Evolutionary conservation across 306 rosid species (phyloP).

Genomic region (Luffa acutangula): DNA sequence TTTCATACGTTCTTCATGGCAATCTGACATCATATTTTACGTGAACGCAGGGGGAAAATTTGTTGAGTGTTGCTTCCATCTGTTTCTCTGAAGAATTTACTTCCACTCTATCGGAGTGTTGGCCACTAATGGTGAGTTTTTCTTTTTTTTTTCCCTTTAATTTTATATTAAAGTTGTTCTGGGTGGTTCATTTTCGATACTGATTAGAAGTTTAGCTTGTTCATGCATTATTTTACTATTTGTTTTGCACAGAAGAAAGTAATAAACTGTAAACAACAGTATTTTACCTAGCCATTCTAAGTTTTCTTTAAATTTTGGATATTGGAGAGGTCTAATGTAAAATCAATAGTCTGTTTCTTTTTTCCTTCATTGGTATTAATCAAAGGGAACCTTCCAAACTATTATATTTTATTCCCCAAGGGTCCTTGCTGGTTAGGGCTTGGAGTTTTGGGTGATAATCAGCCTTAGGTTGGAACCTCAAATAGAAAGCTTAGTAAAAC

Average conservation of each 20-base stretch:
- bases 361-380: not conserved
- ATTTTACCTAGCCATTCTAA: not conserved
- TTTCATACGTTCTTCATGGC: not conserved
- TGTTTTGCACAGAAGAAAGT: not conserved
- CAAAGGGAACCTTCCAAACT: not conserved
- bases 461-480: not conserved
- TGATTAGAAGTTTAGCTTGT: constrained; percentile 5
- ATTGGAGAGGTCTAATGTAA: not conserved
- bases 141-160: not conserved
- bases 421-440: not conserved
- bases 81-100: constrained; percentile 58
- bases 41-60: constrained; percentile 48
- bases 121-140: constrained; percentile 57
- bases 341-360: not conserved
- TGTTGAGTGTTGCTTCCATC: constrained; percentile 63
- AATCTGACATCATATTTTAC: constrained; percentile 1
- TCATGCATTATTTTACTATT: not conserved
- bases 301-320: not conserved
- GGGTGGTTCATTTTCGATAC: not conserved
- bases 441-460: not conserved
- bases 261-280: not conserved
- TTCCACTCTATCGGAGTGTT: constrained; percentile 48
- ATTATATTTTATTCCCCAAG: not conserved
- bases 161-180: not conserved
- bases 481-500: not conserved